phyloP scores from a whole-genome alignment of 1,284 basidiomycete genomes.

The Sporisorium iseilematis-ciliati region DNA sequence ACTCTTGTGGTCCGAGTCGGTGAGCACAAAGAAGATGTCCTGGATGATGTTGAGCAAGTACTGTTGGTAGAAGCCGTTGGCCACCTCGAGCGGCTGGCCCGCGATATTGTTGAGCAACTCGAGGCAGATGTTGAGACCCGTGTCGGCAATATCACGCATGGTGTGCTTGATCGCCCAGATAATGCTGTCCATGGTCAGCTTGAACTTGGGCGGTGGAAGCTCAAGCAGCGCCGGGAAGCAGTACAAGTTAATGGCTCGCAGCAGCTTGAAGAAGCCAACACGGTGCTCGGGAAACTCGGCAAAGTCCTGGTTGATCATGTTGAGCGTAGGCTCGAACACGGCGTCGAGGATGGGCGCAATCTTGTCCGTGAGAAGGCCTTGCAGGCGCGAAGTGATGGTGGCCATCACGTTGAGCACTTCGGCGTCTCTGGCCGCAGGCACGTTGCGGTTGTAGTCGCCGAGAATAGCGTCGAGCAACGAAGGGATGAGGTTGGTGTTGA shows the following conservation, averaged over 20 bases:
- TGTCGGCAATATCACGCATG: slow-evolving; percentile 98
- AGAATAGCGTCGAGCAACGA: slow-evolving; percentile 95
- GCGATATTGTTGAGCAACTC: slow-evolving; percentile 98
- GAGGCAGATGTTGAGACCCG: slow-evolving; percentile 82
- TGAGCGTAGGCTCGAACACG: slow-evolving; percentile 95
- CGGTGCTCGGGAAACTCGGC: slow-evolving; percentile 98
- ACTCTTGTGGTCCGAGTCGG: slow-evolving; percentile 98
- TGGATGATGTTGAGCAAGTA: slow-evolving; percentile 94
- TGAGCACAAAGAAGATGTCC: slow-evolving; percentile 97
- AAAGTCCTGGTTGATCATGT: slow-evolving; percentile 99
- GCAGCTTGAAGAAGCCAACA: slow-evolving; percentile 94
- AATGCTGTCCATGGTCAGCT: slow-evolving; percentile 97
- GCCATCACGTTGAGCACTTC: slow-evolving; percentile 99
- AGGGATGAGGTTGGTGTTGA: slow-evolving; percentile 92
- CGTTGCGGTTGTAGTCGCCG: slow-evolving; percentile 95
- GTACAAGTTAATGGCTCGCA: slow-evolving; percentile 90
- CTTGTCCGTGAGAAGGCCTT: slow-evolving; percentile 81
- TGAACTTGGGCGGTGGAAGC: slow-evolving; percentile 92
- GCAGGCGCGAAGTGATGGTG: slow-evolving; percentile 79
- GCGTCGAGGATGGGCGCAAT: slow-evolving; percentile 96
- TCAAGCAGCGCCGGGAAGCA: slow-evolving; percentile 96
- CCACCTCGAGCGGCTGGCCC: slow-evolving; percentile 80
- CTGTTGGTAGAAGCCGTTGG: slow-evolving; percentile 87
- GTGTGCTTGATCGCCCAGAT: slow-evolving; percentile 99
- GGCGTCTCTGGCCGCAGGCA: slow-evolving; percentile 91